Percentiles rank a stretch among this genome's conserved stretches.
These are phyloP conservation scores for Saccharomycopsis amapae DNA, from an alignment of 805 yeast species.

Conservation along the genomic window DNA sequence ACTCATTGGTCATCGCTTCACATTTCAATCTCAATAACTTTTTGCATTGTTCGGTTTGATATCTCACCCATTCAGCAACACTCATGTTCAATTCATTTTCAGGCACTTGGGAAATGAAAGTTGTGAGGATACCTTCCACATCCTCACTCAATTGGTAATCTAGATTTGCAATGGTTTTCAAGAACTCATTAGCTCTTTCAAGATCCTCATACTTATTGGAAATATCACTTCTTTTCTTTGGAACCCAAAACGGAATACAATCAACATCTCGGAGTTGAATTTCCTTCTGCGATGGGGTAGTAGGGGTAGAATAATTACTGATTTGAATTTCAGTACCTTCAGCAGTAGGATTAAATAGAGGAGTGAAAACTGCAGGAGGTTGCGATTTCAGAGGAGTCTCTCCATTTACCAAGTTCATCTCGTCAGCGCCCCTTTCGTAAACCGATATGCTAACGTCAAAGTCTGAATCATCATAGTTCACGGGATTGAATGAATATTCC, in stretches of 20 bases:
- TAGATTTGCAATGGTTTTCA: constrained; percentile 13
- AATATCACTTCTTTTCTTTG: constrained; percentile 4
- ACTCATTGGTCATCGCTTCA: constrained; percentile 39
- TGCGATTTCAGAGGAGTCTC: too few species aligned
- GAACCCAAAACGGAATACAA: constrained; percentile 12
- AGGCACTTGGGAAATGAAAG: constrained; percentile 63
- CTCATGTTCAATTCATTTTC: constrained; percentile 61
- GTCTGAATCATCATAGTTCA: constrained; percentile 20
- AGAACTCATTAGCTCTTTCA: constrained; percentile 17
- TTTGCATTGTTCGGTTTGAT: constrained; percentile 49
- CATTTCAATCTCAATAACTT: constrained; percentile 40
- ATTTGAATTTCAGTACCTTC: constrained; percentile 7
- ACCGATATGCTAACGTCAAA: constrained; percentile 20
- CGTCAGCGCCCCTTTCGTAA: constrained; percentile 6
- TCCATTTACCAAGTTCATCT: background rate
- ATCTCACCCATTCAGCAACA: constrained; percentile 60
- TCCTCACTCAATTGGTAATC: constrained; percentile 46
- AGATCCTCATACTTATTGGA: constrained; percentile 14
- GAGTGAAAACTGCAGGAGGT: background rate
- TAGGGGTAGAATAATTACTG: constrained; percentile 10
- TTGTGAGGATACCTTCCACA: constrained; percentile 55
- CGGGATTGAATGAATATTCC: constrained; percentile 20
- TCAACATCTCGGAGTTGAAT: constrained; percentile 6
- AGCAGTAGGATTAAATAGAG: constrained; percentile 13
- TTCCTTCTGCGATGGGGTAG: constrained; percentile 6